These are phyloP conservation scores for Acer saccharum DNA, from an alignment of 345 rosid genomes.

Conservation along the genomic window DNA sequence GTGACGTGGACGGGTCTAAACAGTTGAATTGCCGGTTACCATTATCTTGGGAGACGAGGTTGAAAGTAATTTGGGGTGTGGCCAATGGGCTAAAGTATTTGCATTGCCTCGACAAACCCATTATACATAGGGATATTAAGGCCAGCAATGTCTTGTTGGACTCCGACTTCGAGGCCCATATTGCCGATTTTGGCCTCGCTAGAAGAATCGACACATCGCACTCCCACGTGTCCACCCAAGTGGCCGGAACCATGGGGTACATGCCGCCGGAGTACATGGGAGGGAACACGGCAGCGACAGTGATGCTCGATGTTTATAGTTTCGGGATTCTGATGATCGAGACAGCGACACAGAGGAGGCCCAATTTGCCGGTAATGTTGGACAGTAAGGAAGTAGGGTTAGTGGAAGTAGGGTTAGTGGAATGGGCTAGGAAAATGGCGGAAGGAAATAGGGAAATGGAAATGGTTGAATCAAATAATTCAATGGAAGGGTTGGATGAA, in stretches of 20 bases:
- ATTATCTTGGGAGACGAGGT: slow-evolving; percentile 62
- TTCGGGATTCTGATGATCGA: slow-evolving; percentile 87
- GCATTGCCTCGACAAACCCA: slow-evolving; percentile 63
- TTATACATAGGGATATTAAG: slow-evolving; percentile 88
- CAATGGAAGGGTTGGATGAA: slow-evolving; percentile 28
- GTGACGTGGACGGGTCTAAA: slow-evolving; percentile 1
- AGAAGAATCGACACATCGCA: slow-evolving; percentile 47
- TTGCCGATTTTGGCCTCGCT: slow-evolving; percentile 85
- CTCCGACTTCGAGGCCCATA: slow-evolving; percentile 58
- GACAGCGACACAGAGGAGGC: slow-evolving; percentile 57
- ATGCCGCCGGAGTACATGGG: slow-evolving; percentile 96
- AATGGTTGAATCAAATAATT: slow-evolving; percentile 46
- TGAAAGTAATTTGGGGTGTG: slow-evolving; percentile 49
- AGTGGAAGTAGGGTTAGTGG: slow-evolving; percentile 51
- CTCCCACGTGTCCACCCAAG: slow-evolving; percentile 89
- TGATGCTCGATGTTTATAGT: slow-evolving; percentile 71
- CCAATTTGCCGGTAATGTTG: slow-evolving; percentile 52
- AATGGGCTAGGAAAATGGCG: slow-evolving; percentile 57
- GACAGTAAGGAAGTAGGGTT: slow-evolving; percentile 49
- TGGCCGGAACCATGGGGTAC: slow-evolving; percentile 94
- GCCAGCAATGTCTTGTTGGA: slow-evolving; percentile 78
- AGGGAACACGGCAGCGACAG: slow-evolving; percentile 68
- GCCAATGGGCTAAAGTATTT: slow-evolving; percentile 73
- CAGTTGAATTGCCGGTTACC: slow-evolving; percentile 12
- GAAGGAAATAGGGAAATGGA: slow-evolving; percentile 41